Evolutionary conservation across 768 basidiomycete genomes (phyloP), one percentile per base, ranked within the genome.

Genomic region (Kwoniella dejecticola): DNA sequence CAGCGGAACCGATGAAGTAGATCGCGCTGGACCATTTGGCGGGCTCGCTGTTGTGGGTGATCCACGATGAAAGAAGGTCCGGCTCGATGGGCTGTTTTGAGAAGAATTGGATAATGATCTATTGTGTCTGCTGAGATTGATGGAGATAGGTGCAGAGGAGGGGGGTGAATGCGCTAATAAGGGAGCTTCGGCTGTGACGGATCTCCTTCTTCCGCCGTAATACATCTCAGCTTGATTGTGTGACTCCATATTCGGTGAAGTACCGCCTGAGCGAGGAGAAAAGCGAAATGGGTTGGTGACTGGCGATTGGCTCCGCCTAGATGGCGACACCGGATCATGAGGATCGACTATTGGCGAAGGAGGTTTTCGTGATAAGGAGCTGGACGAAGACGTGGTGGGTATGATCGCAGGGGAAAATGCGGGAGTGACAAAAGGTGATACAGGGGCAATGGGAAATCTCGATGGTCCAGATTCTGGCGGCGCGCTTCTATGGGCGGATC

Each of bases 341-440:
- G 60, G 52, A 36, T 55, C 49, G 12, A 62, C 47, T 10, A 46
- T 23, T 12, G 70, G 60, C n/a, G 64, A 66, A 17, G 59, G 23
- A 6, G 67, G 64, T 57, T 56, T 64, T 29, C 70, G 59, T 36
- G 45, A 31, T 10, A 46, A 24, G 29, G 52, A 46, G 56, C 45
- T 47, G 13, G 54, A 45, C 13, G 31, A 54, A 1, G 63, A 49
- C 1, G 59, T 36, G 13, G 49, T 36, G 10, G 66, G 56, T 23
- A 71, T 66, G 38, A 68, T 38, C 6, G 68, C 63, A 0, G 70
- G 68, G 15, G 73, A 70, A 58, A 75, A 75, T n/a, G 73, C 24
- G 8, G 73, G 73, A 2, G 73, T 75, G 38, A 68, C 62, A 42
- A 71, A 75, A 7, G 73, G 73, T 3, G 66, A 66, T 8, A 71